Evolutionary conservation across 805 yeast species (phyloP), one percentile per base, ranked within the genome.

Genomic region (Myxozyma neotropica): DNA sequence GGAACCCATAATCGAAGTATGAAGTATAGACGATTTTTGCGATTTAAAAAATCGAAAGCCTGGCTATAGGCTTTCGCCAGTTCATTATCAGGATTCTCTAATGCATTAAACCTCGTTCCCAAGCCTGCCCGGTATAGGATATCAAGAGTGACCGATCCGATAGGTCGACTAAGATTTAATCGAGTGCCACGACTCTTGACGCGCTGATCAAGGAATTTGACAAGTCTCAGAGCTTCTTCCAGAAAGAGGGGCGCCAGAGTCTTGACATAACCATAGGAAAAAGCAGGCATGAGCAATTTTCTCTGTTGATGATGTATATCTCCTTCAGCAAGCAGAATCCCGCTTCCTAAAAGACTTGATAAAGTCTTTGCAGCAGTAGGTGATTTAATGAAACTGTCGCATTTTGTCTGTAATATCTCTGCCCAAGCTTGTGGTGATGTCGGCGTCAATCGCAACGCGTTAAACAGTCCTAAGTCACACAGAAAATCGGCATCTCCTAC

Each of bases 81-180:
- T 47, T 52, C 61, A 43, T 59, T 57, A 15, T 47, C 44, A 15
- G 61, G 55, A 31, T 53, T 29, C 13, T 56, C 55, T 4, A 59
- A 52, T 3, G 64, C 57, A 27, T 57, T 46, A 31, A 57, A 48
- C 17, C 48, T 13, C 4, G 38, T 23, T 8, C 60, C 57, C 24
- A 59, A 24, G 17, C 60, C 59, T 23, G 58, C 62, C n/a, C 43
- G 52, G 24, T 43, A 46, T 33, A 57, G 47, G 29, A 59, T 59
- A 27, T 59, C 64, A 7, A 59, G 55, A 17, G 61, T 53, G 27
- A 47, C 26, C 24, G 50, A 26, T 24, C 48, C 43, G n/a, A 59
- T 29, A 26, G 17, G 36, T 19, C 33, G 58, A 12, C n/a, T 35
- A n/a, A 35, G 3, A 35, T 4, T 35, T 13, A 35, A n/a, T 13